phyloP scores from a whole-genome alignment of 1,139 yeast genomes.

The Scheffersomyces lignicola region DNA sequence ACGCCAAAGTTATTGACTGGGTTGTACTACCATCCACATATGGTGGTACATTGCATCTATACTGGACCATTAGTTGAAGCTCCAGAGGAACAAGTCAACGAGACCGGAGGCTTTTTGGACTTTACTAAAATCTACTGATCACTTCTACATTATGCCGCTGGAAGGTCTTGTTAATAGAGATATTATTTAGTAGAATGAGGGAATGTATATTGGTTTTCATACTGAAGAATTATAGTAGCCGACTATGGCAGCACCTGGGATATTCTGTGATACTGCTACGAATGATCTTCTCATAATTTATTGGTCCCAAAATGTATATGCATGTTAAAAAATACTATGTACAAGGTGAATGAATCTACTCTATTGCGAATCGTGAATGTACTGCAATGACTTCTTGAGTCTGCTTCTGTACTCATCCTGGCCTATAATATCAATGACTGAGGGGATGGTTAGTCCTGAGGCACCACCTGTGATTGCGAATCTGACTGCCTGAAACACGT shows the following conservation, averaged over 20 bases:
- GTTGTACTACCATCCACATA: conserved; percentile 72
- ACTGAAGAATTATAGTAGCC: not conserved
- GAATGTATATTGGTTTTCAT: too few species aligned
- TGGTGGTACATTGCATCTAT: conserved; percentile 87
- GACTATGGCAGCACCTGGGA: not conserved
- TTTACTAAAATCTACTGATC: conserved; percentile 17
- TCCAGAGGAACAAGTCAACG: conserved; percentile 5
- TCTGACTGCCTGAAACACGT: conserved; percentile 61
- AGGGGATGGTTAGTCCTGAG: conserved; percentile 71
- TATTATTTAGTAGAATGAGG: too few species aligned
- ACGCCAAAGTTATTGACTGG: conserved; percentile 90
- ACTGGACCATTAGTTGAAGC: conserved; percentile 52
- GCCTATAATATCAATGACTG: conserved; percentile 59
- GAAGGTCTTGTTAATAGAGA: conserved; percentile 1
- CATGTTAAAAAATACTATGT: too few species aligned
- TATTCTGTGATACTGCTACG: too few species aligned
- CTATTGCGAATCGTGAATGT: conserved; percentile 6
- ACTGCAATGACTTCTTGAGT: conserved; percentile 23
- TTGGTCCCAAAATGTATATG: too few species aligned
- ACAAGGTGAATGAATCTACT: too few species aligned
- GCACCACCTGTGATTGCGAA: conserved; percentile 72
- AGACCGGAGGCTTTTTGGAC: conserved; percentile 32
- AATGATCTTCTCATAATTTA: too few species aligned
- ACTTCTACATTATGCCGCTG: too few species aligned
- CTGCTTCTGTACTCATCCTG: conserved; percentile 39